phyloP scores from a whole-genome alignment of 1,284 basidiomycete species.

The Irpex rosettiformis region DNA sequence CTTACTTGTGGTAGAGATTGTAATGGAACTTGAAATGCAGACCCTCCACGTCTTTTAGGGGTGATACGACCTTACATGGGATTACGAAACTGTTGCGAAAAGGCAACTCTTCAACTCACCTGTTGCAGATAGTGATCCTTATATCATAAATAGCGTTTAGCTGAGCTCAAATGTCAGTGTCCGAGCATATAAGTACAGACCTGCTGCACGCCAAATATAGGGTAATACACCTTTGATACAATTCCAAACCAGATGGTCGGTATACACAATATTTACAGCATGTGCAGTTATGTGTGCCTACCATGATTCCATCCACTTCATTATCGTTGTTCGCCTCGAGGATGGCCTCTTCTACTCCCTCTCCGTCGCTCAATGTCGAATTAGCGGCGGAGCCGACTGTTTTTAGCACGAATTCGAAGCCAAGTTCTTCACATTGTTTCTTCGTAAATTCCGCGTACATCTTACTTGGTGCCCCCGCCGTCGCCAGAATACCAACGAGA shows the following conservation, averaged over 20 bases:
- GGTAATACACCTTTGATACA: constrained; percentile 78
- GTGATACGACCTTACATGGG: constrained; percentile 75
- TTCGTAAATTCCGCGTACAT: constrained; percentile 93
- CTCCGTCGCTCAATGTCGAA: constrained; percentile 46
- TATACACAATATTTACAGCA: constrained; percentile 10
- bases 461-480: constrained; percentile 81
- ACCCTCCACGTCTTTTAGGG: constrained; percentile 96
- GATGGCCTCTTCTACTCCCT: constrained; percentile 91
- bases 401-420: constrained; percentile 83
- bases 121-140: constrained; percentile 97
- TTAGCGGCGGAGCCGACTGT: constrained; percentile 65
- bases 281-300: constrained; percentile 32
- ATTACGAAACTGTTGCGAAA: background rate
- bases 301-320: constrained; percentile 94
- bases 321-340: constrained; percentile 91
- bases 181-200: constrained; percentile 37
- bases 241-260: constrained; percentile 4
- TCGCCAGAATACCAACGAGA: constrained; percentile 91
- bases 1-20: constrained; percentile 93
- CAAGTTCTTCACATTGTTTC: constrained; percentile 87
- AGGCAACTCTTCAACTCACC: constrained; percentile 33
- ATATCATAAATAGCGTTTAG: constrained; percentile 11
- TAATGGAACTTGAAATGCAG: constrained; percentile 96
- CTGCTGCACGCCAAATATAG: constrained; percentile 85
- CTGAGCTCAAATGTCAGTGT: constrained; percentile 2